Conservation (phyloP, 2,329 filamentous ascomycete species). For the Penicillium sclerotiorum region DNA sequence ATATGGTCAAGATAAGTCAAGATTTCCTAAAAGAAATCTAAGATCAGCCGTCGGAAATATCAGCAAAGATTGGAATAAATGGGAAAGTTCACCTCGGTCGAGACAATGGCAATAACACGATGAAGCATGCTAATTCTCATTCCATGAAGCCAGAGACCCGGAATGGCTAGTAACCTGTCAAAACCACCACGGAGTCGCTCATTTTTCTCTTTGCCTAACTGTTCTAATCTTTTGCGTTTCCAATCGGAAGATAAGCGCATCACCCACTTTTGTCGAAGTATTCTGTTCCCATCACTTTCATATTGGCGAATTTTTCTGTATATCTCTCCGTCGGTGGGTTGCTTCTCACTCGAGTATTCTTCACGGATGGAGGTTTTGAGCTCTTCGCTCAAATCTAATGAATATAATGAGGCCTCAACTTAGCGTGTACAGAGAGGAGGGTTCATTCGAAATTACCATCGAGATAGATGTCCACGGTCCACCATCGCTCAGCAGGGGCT, state of each 20-base stretch:
- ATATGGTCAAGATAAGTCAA: conserved; percentile 36
- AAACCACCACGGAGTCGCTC: conserved; percentile 23
- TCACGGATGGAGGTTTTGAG: conserved; percentile 28
- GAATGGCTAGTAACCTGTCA: conserved; percentile 34
- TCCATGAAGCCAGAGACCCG: conserved; percentile 31
- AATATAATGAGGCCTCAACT: background rate
- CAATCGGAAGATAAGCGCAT: conserved; percentile 16
- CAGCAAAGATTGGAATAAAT: background rate
- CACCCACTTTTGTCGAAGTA: conserved; percentile 16
- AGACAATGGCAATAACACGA: conserved; percentile 32
- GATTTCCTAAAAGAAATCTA: too few relatives aligned
- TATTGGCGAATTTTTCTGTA: conserved; percentile 31
- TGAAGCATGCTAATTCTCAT: conserved; percentile 33
- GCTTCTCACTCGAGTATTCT: conserved; percentile 33
- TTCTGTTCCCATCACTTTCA: conserved; percentile 20
- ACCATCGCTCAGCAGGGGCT: conserved; percentile 25
- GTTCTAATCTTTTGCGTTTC: conserved; percentile 15
- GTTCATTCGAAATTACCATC: conserved; percentile 16
- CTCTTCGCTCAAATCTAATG: conserved; percentile 27
- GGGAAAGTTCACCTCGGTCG: conserved; percentile 24
- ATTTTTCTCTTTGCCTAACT: conserved; percentile 9
- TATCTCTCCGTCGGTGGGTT: conserved; percentile 29
- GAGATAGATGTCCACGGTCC: conserved; percentile 35
- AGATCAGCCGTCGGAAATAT: too few relatives aligned
- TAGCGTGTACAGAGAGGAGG: background rate